Evolutionary conservation across 768 basidiomycete genomes (phyloP).

Genomic region (Boletus vermiculosoides): DNA sequence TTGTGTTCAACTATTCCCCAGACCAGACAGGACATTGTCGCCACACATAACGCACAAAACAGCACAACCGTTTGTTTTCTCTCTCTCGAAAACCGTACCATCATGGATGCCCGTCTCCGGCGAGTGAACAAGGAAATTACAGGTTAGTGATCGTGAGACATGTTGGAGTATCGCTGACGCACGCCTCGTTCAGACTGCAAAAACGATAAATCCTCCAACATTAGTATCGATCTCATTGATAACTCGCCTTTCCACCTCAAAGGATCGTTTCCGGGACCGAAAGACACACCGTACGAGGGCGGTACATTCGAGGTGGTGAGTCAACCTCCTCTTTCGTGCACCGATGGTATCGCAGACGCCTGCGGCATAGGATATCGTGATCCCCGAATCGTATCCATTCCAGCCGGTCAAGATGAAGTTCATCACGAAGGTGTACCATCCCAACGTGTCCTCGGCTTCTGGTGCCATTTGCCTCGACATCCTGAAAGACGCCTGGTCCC

Average conservation of each 20-base stretch:
- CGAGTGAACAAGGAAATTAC: slow-evolving; percentile 94
- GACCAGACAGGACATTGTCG: background rate
- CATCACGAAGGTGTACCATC: slow-evolving; percentile 94
- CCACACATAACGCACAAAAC: background rate
- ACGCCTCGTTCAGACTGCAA: slow-evolving; percentile 68
- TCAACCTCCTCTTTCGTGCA: slow-evolving; percentile 12
- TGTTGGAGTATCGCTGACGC: slow-evolving; percentile 7
- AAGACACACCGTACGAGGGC: slow-evolving; percentile 91
- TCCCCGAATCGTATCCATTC: slow-evolving; percentile 89
- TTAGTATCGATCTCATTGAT: slow-evolving; percentile 84
- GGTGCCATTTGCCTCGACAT: slow-evolving; percentile 95
- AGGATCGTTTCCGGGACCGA: slow-evolving; percentile 88
- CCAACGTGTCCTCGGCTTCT: slow-evolving; percentile 90
- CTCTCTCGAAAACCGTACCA: background rate
- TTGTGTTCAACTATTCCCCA: background rate
- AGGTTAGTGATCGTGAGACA: slow-evolving; percentile 44
- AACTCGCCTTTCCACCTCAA: slow-evolving; percentile 89
- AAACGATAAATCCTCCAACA: slow-evolving; percentile 88
- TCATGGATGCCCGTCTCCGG: slow-evolving; percentile 85
- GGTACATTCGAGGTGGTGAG: slow-evolving; percentile 89
- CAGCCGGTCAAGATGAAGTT: slow-evolving; percentile 99
- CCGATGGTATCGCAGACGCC: slow-evolving; percentile 2
- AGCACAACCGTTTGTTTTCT: background rate
- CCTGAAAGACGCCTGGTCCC: slow-evolving; percentile 87
- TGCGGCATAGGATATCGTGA: slow-evolving; percentile 73